Percentiles rank a stretch among this genome's conserved stretches.
Evolutionary conservation across 768 basidiomycete species (phyloP).

Genomic region (Mycena indigotica): DNA sequence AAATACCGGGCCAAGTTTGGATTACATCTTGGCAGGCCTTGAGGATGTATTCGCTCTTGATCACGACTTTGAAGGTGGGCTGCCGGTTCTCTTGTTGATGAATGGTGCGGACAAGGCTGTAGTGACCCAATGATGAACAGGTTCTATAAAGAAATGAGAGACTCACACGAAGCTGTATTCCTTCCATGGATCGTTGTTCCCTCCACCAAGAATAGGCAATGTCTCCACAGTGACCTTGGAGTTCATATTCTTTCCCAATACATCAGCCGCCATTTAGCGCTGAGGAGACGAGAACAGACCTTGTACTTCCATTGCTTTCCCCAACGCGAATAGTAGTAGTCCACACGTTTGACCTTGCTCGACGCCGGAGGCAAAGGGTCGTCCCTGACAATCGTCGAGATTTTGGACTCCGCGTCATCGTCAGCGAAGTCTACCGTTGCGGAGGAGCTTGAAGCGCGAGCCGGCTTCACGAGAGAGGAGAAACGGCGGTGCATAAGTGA

Average conservation of each 20-base stretch:
- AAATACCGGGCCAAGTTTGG: slow-evolving; percentile 57
- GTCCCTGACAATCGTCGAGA: slow-evolving; percentile 36
- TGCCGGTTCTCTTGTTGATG: slow-evolving; percentile 41
- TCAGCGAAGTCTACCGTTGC: slow-evolving; percentile 10
- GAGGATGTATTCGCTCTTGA: slow-evolving; percentile 61
- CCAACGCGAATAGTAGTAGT: slow-evolving; percentile 62
- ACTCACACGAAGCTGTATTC: slow-evolving; percentile 57
- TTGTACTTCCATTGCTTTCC: slow-evolving; percentile 59
- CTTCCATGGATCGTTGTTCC: slow-evolving; percentile 57
- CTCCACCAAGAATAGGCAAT: slow-evolving; percentile 40
- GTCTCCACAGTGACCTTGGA: slow-evolving; percentile 55
- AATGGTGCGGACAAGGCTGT: slow-evolving; percentile 58
- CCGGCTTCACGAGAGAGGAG: slow-evolving; percentile 28
- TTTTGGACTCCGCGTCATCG: slow-evolving; percentile 38
- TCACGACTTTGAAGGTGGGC: slow-evolving; percentile 52
- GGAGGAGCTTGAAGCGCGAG: slow-evolving; percentile 19
- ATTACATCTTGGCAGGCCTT: slow-evolving; percentile 63
- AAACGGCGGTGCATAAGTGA: slow-evolving; percentile 33
- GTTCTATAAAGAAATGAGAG: not conserved
- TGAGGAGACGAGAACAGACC: slow-evolving; percentile 28
- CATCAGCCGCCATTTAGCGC: not conserved
- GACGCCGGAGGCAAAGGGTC: slow-evolving; percentile 45
- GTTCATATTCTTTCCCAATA: slow-evolving; percentile 57
- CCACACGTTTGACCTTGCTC: slow-evolving; percentile 62
- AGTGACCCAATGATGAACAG: not conserved